Percentiles rank a stretch among this genome's conserved stretches.
Evolutionary conservation across 2,329 filamentous ascomycete species (phyloP).

Genomic region (Fusarium siculi): DNA sequence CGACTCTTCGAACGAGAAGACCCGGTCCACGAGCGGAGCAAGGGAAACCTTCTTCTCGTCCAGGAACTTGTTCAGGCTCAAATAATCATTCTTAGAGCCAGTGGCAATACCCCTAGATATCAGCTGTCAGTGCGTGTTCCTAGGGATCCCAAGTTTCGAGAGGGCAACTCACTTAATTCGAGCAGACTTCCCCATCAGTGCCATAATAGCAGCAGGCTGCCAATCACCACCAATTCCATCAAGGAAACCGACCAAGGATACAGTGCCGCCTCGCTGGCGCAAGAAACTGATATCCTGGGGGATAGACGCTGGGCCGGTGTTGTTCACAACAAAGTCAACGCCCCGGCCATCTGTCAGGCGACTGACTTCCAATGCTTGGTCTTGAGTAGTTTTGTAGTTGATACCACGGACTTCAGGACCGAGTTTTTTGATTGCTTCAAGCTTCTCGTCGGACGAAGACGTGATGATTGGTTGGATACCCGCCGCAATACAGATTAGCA

Average conservation of each 20-base stretch:
- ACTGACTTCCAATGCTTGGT: fast-evolving
- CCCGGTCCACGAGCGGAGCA: not conserved
- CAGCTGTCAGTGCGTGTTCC: not conserved
- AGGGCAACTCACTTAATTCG: not conserved
- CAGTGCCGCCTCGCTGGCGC: not conserved
- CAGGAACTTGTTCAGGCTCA: not conserved
- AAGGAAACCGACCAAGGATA: not conserved
- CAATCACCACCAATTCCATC: not conserved
- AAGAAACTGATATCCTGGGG: not conserved
- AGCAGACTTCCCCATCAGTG: not conserved
- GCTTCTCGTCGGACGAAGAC: not conserved
- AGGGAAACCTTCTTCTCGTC: not conserved
- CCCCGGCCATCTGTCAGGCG: fast-evolving
- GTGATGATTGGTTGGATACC: not conserved
- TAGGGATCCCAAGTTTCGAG: no score
- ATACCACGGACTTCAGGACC: fast-evolving
- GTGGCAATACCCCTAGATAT: not conserved
- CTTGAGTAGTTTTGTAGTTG: fast-evolving
- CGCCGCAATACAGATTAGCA: not conserved
- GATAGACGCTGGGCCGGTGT: not conserved
- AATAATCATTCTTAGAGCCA: not conserved
- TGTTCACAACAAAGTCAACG: not conserved
- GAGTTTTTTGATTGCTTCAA: not conserved
- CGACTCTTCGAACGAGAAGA: not conserved
- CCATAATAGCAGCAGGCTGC: not conserved